These are phyloP conservation scores for Arabidopsis arenosa DNA, from an alignment of 345 rosid species.

Conservation along the genomic window DNA sequence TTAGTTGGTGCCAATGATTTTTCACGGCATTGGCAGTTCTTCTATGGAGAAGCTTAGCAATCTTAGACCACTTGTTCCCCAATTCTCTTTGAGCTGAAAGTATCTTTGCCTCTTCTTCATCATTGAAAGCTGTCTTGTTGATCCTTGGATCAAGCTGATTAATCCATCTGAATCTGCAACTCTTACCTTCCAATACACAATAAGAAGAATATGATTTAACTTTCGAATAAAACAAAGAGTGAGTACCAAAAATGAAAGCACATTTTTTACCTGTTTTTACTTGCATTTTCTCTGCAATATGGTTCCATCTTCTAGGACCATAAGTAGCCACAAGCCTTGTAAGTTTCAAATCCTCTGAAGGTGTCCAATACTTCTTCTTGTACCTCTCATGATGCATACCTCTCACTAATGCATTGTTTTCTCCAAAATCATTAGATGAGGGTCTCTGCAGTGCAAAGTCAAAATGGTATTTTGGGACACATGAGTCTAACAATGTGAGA, in stretches of 20 bases:
- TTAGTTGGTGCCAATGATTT: background rate
- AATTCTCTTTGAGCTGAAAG: background rate
- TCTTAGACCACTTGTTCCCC: background rate
- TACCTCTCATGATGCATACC: too few species aligned
- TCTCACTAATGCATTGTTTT: too few species aligned
- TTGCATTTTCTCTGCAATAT: too few species aligned
- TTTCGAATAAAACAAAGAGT: background rate
- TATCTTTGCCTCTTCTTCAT: constrained; percentile 68
- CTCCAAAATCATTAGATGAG: too few species aligned
- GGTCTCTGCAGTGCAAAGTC: too few species aligned
- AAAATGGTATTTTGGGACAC: too few species aligned
- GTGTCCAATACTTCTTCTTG: too few species aligned
- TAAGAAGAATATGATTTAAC: background rate
- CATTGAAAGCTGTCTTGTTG: constrained; percentile 66
- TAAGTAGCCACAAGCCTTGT: too few species aligned
- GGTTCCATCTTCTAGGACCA: too few species aligned
- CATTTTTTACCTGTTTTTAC: too few species aligned
- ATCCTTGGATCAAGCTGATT: constrained; percentile 87
- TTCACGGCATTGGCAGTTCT: background rate
- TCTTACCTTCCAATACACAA: constrained; percentile 57
- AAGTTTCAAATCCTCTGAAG: too few species aligned
- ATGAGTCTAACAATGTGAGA: too few species aligned
- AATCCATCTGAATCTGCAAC: constrained; percentile 89
- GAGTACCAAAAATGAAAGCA: background rate
- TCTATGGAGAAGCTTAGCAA: background rate